Conservation (phyloP, 768 basidiomycete species). For the Lyophyllum decastes region DNA sequence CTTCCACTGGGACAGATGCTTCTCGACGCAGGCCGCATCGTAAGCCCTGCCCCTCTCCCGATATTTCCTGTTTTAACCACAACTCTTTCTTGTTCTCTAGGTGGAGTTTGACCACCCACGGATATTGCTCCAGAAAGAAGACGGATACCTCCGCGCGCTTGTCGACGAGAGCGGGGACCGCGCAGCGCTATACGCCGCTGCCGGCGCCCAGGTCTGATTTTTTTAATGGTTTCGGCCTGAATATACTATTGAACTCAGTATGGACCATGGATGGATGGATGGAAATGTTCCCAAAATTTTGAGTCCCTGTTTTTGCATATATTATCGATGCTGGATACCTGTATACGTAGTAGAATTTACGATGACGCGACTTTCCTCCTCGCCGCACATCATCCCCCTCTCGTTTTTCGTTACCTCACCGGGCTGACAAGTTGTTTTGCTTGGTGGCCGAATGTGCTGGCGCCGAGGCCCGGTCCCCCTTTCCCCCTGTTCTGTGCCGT, state of each 20-base stretch:
- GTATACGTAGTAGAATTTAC: no score
- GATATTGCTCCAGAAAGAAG: slow-evolving; percentile 49
- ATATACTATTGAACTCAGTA: no score
- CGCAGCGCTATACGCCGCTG: slow-evolving; percentile 47
- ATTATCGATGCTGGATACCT: no score
- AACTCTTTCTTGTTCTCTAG: slow-evolving; percentile 19
- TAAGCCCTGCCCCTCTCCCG: slow-evolving; percentile 22
- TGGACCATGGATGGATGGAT: neutral
- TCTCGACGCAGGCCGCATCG: slow-evolving; percentile 51
- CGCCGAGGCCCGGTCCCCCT: no score
- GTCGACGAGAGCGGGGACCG: slow-evolving; percentile 62
- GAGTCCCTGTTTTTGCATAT: neutral
- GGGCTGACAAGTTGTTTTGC: no score
- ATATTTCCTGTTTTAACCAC: neutral
- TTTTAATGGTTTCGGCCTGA: no score
- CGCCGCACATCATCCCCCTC: no score
- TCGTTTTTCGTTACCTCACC: no score
- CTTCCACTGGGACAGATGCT: slow-evolving; percentile 35
- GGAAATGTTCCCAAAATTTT: neutral
- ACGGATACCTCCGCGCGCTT: slow-evolving; percentile 51
- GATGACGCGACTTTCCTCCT: no score
- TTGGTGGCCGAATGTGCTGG: no score
- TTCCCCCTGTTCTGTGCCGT: no score
- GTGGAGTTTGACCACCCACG: slow-evolving; percentile 58
- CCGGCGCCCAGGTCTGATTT: slow-evolving; percentile 13